phyloP scores from a whole-genome alignment of 805 yeast genomes.

The Candida ficus region DNA sequence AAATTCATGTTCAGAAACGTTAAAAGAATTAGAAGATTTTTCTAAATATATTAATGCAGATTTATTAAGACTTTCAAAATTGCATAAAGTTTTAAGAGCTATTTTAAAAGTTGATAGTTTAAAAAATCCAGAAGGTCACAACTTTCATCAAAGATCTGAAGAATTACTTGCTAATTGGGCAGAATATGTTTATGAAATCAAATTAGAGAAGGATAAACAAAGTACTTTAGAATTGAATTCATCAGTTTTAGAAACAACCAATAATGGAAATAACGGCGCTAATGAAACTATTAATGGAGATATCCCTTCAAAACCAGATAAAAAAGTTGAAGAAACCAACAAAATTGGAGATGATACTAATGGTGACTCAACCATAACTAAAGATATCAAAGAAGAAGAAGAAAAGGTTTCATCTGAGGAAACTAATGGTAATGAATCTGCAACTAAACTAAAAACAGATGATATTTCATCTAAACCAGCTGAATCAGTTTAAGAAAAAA shows the following conservation, averaged over 20 bases:
- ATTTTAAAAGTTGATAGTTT: conserved; percentile 36
- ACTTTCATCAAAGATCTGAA: conserved; percentile 40
- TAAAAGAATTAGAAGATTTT: conserved; percentile 38
- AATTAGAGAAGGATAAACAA: conserved; percentile 25
- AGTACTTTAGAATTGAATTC: too few relatives aligned
- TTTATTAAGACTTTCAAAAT: conserved; percentile 38
- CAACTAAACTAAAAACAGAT: neutral
- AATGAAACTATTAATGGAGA: too few relatives aligned
- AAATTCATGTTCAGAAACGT: conserved; percentile 21
- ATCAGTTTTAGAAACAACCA: too few relatives aligned
- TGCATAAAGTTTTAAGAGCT: conserved; percentile 49
- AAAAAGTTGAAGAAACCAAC: neutral
- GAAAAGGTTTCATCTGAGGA: neutral
- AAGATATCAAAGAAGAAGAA: too few relatives aligned
- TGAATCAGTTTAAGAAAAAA: too few relatives aligned
- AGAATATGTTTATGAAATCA: conserved; percentile 31
- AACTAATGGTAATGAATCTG: neutral
- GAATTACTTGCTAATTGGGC: conserved; percentile 40
- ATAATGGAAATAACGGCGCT: neutral
- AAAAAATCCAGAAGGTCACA: conserved; percentile 38
- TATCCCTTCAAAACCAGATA: too few relatives aligned
- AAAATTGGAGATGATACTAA: neutral
- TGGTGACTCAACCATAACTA: neutral
- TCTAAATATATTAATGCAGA: conserved; percentile 32
- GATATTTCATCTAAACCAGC: neutral